A percentile compares a stretch with the other conserved stretches of the same genome.
Evolutionary conservation across 495 filamentous ascomycete species (phyloP).

Genomic region (Amorphotheca resinae): DNA sequence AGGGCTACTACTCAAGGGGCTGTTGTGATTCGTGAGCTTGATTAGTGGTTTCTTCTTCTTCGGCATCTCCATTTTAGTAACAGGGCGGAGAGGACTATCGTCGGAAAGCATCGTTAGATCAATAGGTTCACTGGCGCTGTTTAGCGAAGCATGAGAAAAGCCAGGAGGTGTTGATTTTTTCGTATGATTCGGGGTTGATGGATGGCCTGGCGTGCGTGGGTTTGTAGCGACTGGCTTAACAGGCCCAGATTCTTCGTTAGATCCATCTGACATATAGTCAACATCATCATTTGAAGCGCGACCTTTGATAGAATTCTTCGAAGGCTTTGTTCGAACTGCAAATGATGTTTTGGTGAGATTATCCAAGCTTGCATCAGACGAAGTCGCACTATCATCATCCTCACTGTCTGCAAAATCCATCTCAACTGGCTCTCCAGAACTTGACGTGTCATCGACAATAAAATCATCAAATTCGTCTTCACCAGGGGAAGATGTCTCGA

Average conservation of each 20-base stretch:
- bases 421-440: constrained; percentile 26
- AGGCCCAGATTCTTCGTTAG: neutral
- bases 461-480: constrained; percentile 23
- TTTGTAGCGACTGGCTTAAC: neutral
- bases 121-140: neutral
- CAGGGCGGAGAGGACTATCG: constrained; percentile 1
- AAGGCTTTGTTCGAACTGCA: neutral
- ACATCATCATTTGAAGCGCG: neutral
- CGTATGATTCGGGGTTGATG: neutral
- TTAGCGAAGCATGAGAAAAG: neutral
- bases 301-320: neutral
- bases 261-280: neutral
- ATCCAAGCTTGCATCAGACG: constrained; percentile 8
- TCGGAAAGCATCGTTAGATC: constrained; percentile 21
- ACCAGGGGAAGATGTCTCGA: constrained; percentile 13
- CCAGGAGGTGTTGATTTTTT: neutral
- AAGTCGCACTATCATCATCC: constrained; percentile 11
- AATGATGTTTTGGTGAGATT: neutral
- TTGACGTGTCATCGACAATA: constrained; percentile 33
- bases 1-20: neutral
- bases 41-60: constrained; percentile 8
- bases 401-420: constrained; percentile 15
- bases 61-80: constrained; percentile 9
- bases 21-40: constrained; percentile 5
- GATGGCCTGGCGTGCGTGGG: neutral